These are phyloP conservation scores for Staphylotrichum longicolle DNA, from an alignment of 495 filamentous ascomycete species.

Conservation along the genomic window DNA sequence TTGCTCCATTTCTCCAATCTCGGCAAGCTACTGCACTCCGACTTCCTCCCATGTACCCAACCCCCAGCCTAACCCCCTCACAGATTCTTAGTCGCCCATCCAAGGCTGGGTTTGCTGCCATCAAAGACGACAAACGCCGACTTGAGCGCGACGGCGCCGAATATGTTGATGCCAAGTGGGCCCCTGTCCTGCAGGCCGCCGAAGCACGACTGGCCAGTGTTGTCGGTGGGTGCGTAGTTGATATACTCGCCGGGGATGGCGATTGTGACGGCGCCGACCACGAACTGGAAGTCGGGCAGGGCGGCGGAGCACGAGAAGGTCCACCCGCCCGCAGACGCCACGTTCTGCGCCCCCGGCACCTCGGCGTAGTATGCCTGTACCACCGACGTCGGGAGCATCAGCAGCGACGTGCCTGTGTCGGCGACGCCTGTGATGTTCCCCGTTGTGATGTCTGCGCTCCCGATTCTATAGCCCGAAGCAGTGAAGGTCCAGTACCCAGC, in stretches of 20 bases:
- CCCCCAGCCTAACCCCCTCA: too few relatives aligned
- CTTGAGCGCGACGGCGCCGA: constrained; percentile 78
- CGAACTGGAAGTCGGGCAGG: constrained; percentile 62
- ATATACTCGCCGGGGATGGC: constrained; percentile 56
- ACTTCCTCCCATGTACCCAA: too few relatives aligned
- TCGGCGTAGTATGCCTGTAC: constrained; percentile 63
- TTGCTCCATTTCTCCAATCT: too few relatives aligned
- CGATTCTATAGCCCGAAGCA: constrained; percentile 61
- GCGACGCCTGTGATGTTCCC: constrained; percentile 52
- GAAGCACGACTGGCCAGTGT: constrained; percentile 49
- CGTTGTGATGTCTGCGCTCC: constrained; percentile 36
- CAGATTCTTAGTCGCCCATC: constrained; percentile 53
- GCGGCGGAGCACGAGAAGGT: constrained; percentile 61
- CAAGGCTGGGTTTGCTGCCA: constrained; percentile 45
- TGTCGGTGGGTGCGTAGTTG: constrained; percentile 47
- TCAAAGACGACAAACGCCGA: constrained; percentile 71
- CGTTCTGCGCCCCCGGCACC: constrained; percentile 53
- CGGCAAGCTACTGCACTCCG: too few relatives aligned
- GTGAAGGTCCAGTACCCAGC: constrained; percentile 74
- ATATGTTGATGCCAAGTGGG: constrained; percentile 63
- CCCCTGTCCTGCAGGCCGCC: constrained; percentile 63
- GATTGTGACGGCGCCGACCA: constrained; percentile 47
- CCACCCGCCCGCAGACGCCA: constrained; percentile 57
- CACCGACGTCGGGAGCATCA: constrained; percentile 57
- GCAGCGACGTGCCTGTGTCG: constrained; percentile 72